Conservation (phyloP, 805 yeast species). For the Kazachstania martiniae region DNA sequence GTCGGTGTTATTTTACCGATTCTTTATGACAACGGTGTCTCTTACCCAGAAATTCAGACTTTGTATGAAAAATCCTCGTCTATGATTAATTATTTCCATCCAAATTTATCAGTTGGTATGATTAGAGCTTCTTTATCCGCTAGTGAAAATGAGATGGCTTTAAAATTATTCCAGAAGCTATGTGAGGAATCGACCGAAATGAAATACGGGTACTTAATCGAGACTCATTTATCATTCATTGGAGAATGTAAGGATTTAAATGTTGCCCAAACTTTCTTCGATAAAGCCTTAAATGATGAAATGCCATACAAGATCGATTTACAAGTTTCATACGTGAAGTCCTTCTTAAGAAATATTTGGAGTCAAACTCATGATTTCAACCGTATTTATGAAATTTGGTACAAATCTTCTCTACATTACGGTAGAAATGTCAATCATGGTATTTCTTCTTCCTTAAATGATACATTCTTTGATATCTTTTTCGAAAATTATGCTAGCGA, state of each 20-base stretch:
- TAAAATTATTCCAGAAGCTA: slow-evolving; percentile 50
- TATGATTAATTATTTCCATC: slow-evolving; percentile 26
- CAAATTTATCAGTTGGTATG: slow-evolving; percentile 56
- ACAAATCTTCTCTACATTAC: slow-evolving; percentile 46
- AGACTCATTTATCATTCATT: slow-evolving; percentile 67
- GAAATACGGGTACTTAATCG: slow-evolving; percentile 46
- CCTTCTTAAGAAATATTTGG: slow-evolving; percentile 52
- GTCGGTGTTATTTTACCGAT: slow-evolving; percentile 62
- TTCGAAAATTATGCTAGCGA: slow-evolving; percentile 44
- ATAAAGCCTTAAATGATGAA: slow-evolving; percentile 55
- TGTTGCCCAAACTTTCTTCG: slow-evolving; percentile 64
- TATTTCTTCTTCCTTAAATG: slow-evolving; percentile 61
- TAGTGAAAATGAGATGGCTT: slow-evolving; percentile 53
- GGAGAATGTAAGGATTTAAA: slow-evolving; percentile 65
- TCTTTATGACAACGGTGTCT: slow-evolving; percentile 49
- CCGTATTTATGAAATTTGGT: slow-evolving; percentile 52
- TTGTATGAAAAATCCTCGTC: slow-evolving; percentile 39
- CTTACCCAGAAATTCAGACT: slow-evolving; percentile 48
- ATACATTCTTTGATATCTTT: slow-evolving; percentile 56
- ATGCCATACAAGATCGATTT: slow-evolving; percentile 64
- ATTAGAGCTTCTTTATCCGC: slow-evolving; percentile 61
- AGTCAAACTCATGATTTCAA: slow-evolving; percentile 46
- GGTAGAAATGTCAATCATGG: slow-evolving; percentile 52
- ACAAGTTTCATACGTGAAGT: slow-evolving; percentile 64
- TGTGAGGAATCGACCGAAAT: slow-evolving; percentile 39